A percentile compares a stretch with the other conserved stretches of the same genome.
phyloP scores from a whole-genome alignment of 805 yeast species.

The Yamadazyma scolyti region DNA sequence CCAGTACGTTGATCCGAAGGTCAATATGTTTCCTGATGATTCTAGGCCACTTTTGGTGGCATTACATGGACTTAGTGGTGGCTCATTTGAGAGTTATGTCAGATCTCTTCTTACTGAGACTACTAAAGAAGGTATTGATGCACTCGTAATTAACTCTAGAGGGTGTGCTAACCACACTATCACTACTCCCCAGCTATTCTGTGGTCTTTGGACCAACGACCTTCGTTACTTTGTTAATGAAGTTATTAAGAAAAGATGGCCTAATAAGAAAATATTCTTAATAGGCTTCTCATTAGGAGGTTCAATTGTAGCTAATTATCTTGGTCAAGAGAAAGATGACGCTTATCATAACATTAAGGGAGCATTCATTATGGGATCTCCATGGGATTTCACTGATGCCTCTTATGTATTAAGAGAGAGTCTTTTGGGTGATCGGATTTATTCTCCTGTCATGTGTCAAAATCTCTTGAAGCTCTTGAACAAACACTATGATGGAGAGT shows the following conservation, averaged over 20 bases:
- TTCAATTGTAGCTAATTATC: slow-evolving; percentile 58
- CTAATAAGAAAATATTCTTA: slow-evolving; percentile 59
- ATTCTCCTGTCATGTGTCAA: slow-evolving; percentile 41
- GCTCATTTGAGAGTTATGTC: slow-evolving; percentile 72
- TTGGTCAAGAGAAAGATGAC: slow-evolving; percentile 58
- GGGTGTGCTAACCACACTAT: slow-evolving; percentile 77
- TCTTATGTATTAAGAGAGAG: slow-evolving; percentile 43
- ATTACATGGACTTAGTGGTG: slow-evolving; percentile 75
- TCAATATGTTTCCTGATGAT: slow-evolving; percentile 35
- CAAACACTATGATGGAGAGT: slow-evolving; percentile 25
- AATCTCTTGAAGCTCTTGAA: slow-evolving; percentile 31
- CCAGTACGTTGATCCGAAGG: slow-evolving; percentile 50
- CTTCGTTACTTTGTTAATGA: slow-evolving; percentile 55
- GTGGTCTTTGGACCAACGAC: slow-evolving; percentile 70
- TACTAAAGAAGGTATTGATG: slow-evolving; percentile 45
- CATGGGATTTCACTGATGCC: slow-evolving; percentile 69
- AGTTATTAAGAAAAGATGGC: slow-evolving; percentile 48
- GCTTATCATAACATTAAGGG: slow-evolving; percentile 51
- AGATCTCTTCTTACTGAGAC: slow-evolving; percentile 47
- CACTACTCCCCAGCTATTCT: slow-evolving; percentile 62
- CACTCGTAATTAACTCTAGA: slow-evolving; percentile 60
- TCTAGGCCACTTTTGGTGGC: slow-evolving; percentile 58
- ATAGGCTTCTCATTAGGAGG: slow-evolving; percentile 77
- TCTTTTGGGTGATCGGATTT: slow-evolving; percentile 33
- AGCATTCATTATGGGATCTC: slow-evolving; percentile 59